Percentiles rank a stretch among this genome's conserved stretches.
These are phyloP conservation scores for Leucoagaricus sp. DNA, from an alignment of 1,284 basidiomycete species.

Conservation along the genomic window DNA sequence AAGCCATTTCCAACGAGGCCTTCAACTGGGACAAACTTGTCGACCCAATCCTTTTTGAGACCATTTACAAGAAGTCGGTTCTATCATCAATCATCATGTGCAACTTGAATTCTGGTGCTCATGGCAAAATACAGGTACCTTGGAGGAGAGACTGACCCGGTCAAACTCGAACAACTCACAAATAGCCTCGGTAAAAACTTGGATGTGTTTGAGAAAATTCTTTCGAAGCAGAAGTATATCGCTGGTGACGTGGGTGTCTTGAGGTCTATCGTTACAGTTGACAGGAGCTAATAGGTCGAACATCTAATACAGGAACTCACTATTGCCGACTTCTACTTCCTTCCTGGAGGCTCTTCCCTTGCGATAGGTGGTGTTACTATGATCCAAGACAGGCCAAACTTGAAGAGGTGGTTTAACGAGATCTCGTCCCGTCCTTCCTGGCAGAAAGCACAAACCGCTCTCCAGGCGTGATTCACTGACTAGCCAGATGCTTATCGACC, in stretches of 20 bases:
- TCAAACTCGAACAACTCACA: not conserved
- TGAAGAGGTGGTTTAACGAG: too few relatives aligned
- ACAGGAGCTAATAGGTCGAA: too few relatives aligned
- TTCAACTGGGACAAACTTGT: conserved; percentile 52
- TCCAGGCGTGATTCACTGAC: too few relatives aligned
- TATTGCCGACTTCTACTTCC: conserved; percentile 25
- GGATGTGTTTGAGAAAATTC: conserved; percentile 47
- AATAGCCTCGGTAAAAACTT: not conserved
- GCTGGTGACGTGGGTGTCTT: conserved; percentile 41
- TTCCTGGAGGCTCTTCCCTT: too few relatives aligned
- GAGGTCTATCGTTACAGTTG: not conserved
- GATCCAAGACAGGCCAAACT: too few relatives aligned
- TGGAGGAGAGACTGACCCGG: not conserved
- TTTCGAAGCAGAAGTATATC: conserved; percentile 52
- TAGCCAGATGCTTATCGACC: too few relatives aligned
- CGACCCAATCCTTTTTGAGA: conserved; percentile 32
- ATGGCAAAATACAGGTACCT: not conserved
- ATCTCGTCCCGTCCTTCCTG: too few relatives aligned
- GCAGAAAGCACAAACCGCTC: too few relatives aligned
- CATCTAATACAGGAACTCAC: conserved; percentile 32
- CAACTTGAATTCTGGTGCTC: too few relatives aligned
- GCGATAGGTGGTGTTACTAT: too few relatives aligned
- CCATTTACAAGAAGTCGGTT: conserved; percentile 36
- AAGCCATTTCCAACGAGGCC: conserved; percentile 53
- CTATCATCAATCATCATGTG: too few relatives aligned